Evolutionary conservation across 2,329 filamentous ascomycete species (phyloP).

Genomic region (Aspergillus awamori): DNA sequence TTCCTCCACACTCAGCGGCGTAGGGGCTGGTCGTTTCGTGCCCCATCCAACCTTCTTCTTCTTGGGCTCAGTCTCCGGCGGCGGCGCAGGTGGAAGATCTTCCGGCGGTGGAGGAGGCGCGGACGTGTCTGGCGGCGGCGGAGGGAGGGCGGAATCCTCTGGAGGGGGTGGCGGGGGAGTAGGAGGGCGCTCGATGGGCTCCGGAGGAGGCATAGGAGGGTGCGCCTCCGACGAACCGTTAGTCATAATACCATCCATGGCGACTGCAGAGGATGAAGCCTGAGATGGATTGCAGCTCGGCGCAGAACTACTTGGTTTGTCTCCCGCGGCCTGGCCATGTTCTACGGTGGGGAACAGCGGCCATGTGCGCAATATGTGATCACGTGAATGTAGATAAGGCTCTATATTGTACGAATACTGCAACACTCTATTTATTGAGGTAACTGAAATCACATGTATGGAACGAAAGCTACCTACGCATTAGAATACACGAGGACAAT

Average conservation of each 20-base stretch:
- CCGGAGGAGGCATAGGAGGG: conserved; percentile 40
- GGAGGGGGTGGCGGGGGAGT: conserved; percentile 47
- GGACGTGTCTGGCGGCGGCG: conserved; percentile 43
- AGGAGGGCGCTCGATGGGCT: conserved; percentile 40
- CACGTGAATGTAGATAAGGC: neutral
- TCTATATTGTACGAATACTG: too few species aligned
- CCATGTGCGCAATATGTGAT: neutral
- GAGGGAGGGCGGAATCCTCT: conserved; percentile 42
- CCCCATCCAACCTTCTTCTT: conserved; percentile 61
- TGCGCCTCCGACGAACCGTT: conserved; percentile 29
- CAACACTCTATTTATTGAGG: neutral
- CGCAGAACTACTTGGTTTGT: neutral
- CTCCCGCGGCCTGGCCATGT: neutral
- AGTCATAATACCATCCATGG: conserved; percentile 39
- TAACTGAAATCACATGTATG: neutral
- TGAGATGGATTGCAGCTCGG: neutral
- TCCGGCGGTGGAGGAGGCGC: conserved; percentile 47
- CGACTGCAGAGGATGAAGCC: conserved; percentile 7
- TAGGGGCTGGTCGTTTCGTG: conserved; percentile 40
- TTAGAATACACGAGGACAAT: conserved; percentile 35
- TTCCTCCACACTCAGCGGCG: conserved; percentile 80
- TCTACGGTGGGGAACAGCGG: neutral
- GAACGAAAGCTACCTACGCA: conserved; percentile 24
- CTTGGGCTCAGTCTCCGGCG: conserved; percentile 50
- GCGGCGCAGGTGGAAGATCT: conserved; percentile 38